Evolutionary conservation across 441 rosid species (phyloP), one percentile per base, ranked within the genome.

Genomic region (Gossypium gossypioides): DNA sequence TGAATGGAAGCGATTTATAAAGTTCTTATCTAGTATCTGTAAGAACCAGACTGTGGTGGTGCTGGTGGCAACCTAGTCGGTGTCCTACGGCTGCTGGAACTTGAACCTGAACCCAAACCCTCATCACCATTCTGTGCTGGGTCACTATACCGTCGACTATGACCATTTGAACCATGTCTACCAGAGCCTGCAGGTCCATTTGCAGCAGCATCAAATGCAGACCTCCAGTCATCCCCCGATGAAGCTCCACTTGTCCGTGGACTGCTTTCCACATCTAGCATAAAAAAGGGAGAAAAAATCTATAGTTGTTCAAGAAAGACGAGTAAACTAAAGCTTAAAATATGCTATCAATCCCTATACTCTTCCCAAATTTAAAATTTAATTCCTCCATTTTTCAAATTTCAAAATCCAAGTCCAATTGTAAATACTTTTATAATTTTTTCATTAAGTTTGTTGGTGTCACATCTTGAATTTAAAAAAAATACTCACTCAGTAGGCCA

Each of bases 161-260:
- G 93, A 78, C 91, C 87, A 19, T 76, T 78, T 18, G 83, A 40
- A 21, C 92, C 85, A 16, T 86, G 83, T 74, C 88, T 84, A 46
- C 84, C 84, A 22, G 90, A 73, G 78, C 82, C 90, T 2, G 63
- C 58, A 3, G 76, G 80, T 32, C 97, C 97, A 69, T 88, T 88
- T 13, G 88, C 94, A 50, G 97, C 97, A 13, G 93, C 84, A 68
- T 91, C 91, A 69, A 96, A 96, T 58, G 98, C 99, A 79, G 88
- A 84, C 80, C 96, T 93, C 99, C 99, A 96, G 71, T 93, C 99
- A 62, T 96, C 97, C 0, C 94, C 98, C 46, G 88, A 58, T 46
- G 88, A 59, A 0, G 85, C 63, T 55, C 87, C 91, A 19, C 70
- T 83, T 61, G 84, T 67, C 81, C 84, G 89, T 25, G 97, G 94